Evolutionary conservation across 2,329 filamentous ascomycete genomes (phyloP).

Genomic region (Penicillium sp.): DNA sequence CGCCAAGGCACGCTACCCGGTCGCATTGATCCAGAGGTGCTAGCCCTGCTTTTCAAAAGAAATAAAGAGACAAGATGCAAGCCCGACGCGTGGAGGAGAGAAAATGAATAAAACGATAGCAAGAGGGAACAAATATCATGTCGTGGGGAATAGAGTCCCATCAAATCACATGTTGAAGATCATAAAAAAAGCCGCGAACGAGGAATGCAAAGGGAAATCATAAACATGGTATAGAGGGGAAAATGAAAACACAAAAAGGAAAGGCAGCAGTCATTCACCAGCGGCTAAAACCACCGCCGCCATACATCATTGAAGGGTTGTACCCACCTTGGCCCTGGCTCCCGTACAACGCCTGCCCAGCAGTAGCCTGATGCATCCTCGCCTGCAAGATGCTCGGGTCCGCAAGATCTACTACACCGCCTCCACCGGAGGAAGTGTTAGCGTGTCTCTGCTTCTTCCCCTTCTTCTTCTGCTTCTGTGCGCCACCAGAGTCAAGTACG

Average conservation of each 20-base stretch:
- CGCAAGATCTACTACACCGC: slow-evolving; percentile 99
- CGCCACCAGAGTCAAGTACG: slow-evolving; percentile 81
- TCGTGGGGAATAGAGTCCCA: slow-evolving; percentile 35
- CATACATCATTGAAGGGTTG: slow-evolving; percentile 81
- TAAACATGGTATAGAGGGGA: slow-evolving; percentile 29
- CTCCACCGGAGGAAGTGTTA: slow-evolving; percentile 99
- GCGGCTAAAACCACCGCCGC: slow-evolving; percentile 68
- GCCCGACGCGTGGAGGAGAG: slow-evolving; percentile 30
- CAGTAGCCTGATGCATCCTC: slow-evolving; percentile 82
- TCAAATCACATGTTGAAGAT: slow-evolving; percentile 33
- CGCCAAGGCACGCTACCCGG: slow-evolving; percentile 44
- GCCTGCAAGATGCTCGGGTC: slow-evolving; percentile 99
- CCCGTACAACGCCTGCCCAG: slow-evolving; percentile 87
- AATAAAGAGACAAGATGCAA: slow-evolving; percentile 33
- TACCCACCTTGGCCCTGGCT: slow-evolving; percentile 93
- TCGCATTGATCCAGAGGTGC: slow-evolving; percentile 39
- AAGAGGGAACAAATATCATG: slow-evolving; percentile 42
- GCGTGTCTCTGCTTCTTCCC: slow-evolving; percentile 99
- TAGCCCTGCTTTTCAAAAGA: slow-evolving; percentile 39
- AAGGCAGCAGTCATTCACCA: slow-evolving; percentile 60
- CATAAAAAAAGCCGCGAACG: slow-evolving; percentile 22
- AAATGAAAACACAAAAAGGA: slow-evolving; percentile 24
- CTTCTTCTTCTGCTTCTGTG: slow-evolving; percentile 99
- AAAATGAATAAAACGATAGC: slow-evolving; percentile 20
- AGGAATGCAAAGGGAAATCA: slow-evolving; percentile 32